phyloP scores from a whole-genome alignment of 2,329 filamentous ascomycete species.

The Endoconidiophora polonica region DNA sequence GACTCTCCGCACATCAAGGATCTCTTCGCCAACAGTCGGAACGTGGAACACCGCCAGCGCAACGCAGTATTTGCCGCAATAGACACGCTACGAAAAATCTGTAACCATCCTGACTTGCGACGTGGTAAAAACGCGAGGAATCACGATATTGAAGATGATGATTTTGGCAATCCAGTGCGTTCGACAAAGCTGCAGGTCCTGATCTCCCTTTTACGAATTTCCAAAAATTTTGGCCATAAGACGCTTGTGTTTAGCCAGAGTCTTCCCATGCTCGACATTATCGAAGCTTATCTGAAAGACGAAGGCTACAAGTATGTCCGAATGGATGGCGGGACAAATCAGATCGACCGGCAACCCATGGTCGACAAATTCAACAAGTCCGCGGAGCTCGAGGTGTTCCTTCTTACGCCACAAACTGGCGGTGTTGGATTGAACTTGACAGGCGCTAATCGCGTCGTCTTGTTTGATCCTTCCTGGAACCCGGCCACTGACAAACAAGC shows the following conservation, averaged over 20 bases:
- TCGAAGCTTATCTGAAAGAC: slow-evolving; percentile 65
- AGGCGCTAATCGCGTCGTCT: slow-evolving; percentile 88
- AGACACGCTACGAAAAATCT: slow-evolving; percentile 85
- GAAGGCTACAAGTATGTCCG: slow-evolving; percentile 59
- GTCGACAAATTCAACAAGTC: slow-evolving; percentile 87
- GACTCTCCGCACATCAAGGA: slow-evolving; percentile 13
- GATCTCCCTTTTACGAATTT: slow-evolving; percentile 69
- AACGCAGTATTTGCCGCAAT: slow-evolving; percentile 52
- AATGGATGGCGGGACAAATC: slow-evolving; percentile 86
- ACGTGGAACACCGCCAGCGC: neutral
- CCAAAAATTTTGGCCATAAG: slow-evolving; percentile 83
- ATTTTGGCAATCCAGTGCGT: slow-evolving; percentile 58
- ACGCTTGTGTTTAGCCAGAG: slow-evolving; percentile 86
- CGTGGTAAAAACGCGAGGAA: slow-evolving; percentile 18
- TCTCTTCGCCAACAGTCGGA: slow-evolving; percentile 3
- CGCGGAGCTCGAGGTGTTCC: slow-evolving; percentile 65
- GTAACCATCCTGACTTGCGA: slow-evolving; percentile 85
- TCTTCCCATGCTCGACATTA: slow-evolving; percentile 85
- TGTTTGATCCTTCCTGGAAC: slow-evolving; percentile 98
- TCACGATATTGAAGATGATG: neutral
- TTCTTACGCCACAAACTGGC: slow-evolving; percentile 89
- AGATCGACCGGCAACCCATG: slow-evolving; percentile 73
- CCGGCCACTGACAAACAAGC: slow-evolving; percentile 93
- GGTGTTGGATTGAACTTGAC: slow-evolving; percentile 89
- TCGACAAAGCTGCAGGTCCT: slow-evolving; percentile 96